Percentiles rank a stretch among this genome's conserved stretches.
Conservation (phyloP, 225 moss, liverwort and hornwort genomes). For the Pseudisothecium myosuroides region DNA sequence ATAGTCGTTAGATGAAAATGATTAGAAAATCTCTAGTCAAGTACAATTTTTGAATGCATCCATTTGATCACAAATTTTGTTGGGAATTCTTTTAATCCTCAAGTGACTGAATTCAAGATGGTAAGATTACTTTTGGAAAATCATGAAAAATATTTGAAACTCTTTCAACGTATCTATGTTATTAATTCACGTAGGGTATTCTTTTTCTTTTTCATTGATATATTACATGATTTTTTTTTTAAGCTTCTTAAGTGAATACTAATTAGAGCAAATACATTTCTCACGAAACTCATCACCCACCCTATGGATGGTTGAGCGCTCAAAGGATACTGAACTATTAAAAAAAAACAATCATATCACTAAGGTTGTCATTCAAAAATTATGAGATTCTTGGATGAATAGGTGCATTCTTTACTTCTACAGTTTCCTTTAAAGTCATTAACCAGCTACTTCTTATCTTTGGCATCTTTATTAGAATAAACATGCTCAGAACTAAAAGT, state of each 20-base stretch:
- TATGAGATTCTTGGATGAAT: not conserved
- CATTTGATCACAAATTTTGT: not conserved
- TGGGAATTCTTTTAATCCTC: not conserved
- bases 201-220: not conserved
- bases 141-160: not conserved
- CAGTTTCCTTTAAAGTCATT: accelerated
- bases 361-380: not conserved
- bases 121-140: not conserved
- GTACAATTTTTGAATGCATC: not conserved
- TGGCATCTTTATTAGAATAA: not conserved
- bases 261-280: not conserved
- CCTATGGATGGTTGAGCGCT: not conserved
- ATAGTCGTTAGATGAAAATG: accelerated
- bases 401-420: not conserved
- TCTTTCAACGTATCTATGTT: accelerated
- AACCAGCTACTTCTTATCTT: not conserved
- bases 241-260: not conserved
- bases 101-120: not conserved
- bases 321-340: accelerated
- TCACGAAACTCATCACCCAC: accelerated
- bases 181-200: not conserved
- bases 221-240: not conserved
- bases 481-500: accelerated
- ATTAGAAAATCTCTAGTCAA: accelerated
- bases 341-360: not conserved